Percentiles rank a stretch among this genome's conserved stretches.
Evolutionary conservation across 164 flowering plant genomes (phyloP).

Genomic region (Liquidambar formosana): DNA sequence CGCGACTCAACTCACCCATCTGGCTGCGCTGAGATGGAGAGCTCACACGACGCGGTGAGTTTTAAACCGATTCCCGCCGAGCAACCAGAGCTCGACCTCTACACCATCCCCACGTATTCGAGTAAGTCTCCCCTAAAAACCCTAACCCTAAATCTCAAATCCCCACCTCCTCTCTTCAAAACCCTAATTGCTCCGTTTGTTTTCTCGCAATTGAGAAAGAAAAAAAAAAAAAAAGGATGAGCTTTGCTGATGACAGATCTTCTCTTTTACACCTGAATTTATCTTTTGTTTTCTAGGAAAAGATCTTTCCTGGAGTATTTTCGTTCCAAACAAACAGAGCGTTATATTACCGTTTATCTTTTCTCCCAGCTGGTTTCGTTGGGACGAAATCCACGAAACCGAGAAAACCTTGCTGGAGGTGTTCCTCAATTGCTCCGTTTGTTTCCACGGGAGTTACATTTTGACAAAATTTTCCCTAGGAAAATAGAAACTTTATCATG

Average conservation of each 20-base stretch:
- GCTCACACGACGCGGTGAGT: conserved; percentile 21
- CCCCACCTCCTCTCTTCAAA: not conserved
- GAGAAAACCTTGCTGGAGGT: conserved; percentile 58
- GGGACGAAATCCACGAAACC: conserved; percentile 81
- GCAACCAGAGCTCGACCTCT: conserved; percentile 62
- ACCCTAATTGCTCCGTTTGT: conserved; percentile 10
- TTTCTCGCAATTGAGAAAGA: not conserved
- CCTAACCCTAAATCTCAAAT: conserved; percentile 5
- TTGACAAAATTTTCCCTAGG: too few species aligned
- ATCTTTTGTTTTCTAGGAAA: too few species aligned
- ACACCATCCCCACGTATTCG: conserved; percentile 73
- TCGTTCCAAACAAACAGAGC: too few species aligned
- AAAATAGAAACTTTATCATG: too few species aligned
- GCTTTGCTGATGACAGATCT: too few species aligned
- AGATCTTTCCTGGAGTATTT: too few species aligned
- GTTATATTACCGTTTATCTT: too few species aligned
- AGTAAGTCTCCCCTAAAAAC: conserved; percentile 41
- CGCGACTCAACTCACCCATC: not conserved
- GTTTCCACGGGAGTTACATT: not conserved
- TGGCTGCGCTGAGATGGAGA: conserved; percentile 24
- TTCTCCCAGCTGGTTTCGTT: conserved; percentile 56
- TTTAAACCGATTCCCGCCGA: conserved; percentile 37
- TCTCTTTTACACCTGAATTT: too few species aligned
- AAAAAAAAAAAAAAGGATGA: too few species aligned
- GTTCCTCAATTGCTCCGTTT: conserved; percentile 64